phyloP scores from a whole-genome alignment of 768 basidiomycete species.

The Clavaria fumosa region DNA sequence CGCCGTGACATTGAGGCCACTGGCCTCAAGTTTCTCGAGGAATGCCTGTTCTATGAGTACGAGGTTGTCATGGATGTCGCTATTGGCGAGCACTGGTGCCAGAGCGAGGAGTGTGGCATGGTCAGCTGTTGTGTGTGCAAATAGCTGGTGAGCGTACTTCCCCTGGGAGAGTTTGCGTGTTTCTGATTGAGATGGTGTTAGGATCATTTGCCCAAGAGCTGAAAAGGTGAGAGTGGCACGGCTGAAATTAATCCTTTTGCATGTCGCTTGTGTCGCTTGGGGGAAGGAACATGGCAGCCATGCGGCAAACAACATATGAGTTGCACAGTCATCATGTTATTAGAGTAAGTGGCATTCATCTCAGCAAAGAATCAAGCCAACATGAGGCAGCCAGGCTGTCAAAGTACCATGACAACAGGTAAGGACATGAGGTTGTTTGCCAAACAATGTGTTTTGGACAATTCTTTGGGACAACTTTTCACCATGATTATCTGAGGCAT shows the following conservation, averaged over 20 bases:
- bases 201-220: slow-evolving; percentile 74
- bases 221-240: slow-evolving; percentile 48
- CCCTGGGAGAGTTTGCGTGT: slow-evolving; percentile 2
- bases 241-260: background rate
- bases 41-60: slow-evolving; percentile 86
- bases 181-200: slow-evolving; percentile 14
- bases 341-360: no score
- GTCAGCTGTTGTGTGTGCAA: slow-evolving; percentile 74
- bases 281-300: no score
- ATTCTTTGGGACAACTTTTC: no score
- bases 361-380: no score
- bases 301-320: no score
- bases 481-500: no score
- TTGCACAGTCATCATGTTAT: no score
- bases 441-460: no score
- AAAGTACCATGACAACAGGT: no score
- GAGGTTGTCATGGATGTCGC: slow-evolving; percentile 69
- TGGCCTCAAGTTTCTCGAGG: slow-evolving; percentile 67
- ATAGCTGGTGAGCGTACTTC: slow-evolving; percentile 34
- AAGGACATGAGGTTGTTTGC: no score
- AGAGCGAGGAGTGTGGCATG: slow-evolving; percentile 50
- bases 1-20: slow-evolving; percentile 69
- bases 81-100: slow-evolving; percentile 34
- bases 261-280: no score
- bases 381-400: no score